These are phyloP conservation scores for Chalciporus piperatoides DNA, from an alignment of 1,284 basidiomycete genomes.

Conservation along the genomic window DNA sequence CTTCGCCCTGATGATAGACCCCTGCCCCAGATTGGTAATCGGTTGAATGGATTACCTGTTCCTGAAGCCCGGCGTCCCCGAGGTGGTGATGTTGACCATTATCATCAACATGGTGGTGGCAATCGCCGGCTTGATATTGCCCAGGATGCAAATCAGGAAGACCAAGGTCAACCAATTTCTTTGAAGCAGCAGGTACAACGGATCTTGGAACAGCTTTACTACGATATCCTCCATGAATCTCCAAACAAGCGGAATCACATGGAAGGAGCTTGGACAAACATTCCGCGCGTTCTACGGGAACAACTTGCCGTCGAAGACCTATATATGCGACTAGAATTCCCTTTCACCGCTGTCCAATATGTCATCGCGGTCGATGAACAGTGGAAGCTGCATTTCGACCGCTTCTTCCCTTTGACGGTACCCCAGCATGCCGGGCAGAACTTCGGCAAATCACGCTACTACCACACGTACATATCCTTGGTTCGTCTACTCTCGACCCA, in stretches of 20 bases:
- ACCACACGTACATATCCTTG: no score
- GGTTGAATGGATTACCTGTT: neutral
- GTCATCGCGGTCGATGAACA: neutral
- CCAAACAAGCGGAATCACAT: neutral
- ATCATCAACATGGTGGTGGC: conserved; percentile 4
- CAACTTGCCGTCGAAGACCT: neutral
- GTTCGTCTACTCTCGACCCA: no score
- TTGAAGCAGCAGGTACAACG: neutral
- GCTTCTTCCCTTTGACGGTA: neutral
- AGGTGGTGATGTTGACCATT: conserved; percentile 6
- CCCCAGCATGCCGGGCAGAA: neutral
- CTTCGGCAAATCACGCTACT: neutral
- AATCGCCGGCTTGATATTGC: neutral
- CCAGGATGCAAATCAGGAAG: no score
- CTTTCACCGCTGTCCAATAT: neutral
- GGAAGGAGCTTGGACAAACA: conserved; percentile 10
- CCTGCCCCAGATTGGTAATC: neutral
- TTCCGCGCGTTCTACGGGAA: neutral
- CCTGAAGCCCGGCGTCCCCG: neutral
- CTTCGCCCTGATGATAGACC: neutral
- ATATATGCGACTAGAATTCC: neutral
- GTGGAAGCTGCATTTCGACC: neutral
- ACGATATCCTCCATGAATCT: conserved; percentile 9
- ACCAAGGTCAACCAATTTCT: neutral
- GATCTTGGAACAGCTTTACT: conserved; percentile 12